Conservation (phyloP, 2,329 filamentous ascomycete species). For the Monosporascus sp. region DNA sequence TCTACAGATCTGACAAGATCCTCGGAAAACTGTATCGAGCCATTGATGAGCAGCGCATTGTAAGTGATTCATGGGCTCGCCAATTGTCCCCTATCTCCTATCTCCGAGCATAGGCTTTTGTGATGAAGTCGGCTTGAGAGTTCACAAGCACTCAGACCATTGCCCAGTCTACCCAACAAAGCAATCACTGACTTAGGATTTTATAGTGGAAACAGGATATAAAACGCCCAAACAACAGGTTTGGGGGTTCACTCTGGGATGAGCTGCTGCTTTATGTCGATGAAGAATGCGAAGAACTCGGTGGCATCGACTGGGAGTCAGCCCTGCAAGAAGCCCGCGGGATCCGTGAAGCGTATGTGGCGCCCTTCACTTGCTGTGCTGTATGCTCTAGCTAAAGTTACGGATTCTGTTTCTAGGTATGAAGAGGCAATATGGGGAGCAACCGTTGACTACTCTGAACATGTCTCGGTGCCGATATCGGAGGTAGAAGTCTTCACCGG, state of each 20-base stretch:
- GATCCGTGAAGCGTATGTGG: slow-evolving; percentile 40
- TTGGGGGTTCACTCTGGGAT: slow-evolving; percentile 37
- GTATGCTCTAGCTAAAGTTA: neutral
- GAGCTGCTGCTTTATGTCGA: slow-evolving; percentile 28
- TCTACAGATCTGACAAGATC: slow-evolving; percentile 63
- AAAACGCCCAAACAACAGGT: slow-evolving; percentile 20
- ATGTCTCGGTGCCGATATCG: slow-evolving; percentile 35
- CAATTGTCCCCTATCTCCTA: no score
- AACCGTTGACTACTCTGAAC: slow-evolving; percentile 41
- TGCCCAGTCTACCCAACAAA: no score
- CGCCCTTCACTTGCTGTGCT: neutral
- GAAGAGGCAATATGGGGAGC: slow-evolving; percentile 35
- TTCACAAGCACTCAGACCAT: no score
- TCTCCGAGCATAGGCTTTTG: no score
- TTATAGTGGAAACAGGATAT: slow-evolving; percentile 43
- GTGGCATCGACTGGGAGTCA: slow-evolving; percentile 27
- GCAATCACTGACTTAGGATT: no score
- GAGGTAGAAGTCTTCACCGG: slow-evolving; percentile 53
- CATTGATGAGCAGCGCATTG: slow-evolving; percentile 65
- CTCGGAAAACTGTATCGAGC: slow-evolving; percentile 66
- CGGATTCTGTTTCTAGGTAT: slow-evolving; percentile 31
- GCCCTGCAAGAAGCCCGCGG: slow-evolving; percentile 33
- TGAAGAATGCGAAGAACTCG: slow-evolving; percentile 22
- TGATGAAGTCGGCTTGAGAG: no score
- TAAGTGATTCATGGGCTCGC: no score